phyloP scores from a whole-genome alignment of 192 early-diverging fungal genomes.

The Umbelopsis isabellina region DNA sequence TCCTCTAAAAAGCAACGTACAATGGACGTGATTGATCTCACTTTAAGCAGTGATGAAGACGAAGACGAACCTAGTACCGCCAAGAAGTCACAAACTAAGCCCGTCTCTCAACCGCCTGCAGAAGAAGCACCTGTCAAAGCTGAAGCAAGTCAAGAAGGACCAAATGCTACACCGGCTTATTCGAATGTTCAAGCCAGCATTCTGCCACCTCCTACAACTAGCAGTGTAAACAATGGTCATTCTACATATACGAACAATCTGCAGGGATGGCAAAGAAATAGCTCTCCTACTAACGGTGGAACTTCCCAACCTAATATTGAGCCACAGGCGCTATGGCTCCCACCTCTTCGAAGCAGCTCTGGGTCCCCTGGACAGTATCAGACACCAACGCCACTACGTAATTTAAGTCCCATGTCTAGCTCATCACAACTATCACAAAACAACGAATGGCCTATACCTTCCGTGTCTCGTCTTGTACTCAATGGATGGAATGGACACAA shows the following conservation, averaged over 20 bases:
- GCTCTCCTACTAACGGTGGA: background rate
- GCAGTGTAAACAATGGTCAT: background rate
- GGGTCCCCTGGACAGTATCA: constrained; percentile 7
- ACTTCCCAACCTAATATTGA: background rate
- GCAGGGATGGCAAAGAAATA: background rate
- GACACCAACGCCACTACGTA: constrained; percentile 1
- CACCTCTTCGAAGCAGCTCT: constrained; percentile 13
- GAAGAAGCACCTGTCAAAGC: background rate
- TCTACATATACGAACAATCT: background rate
- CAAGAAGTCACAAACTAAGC: background rate
- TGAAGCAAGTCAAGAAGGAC: background rate
- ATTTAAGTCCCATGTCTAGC: constrained; percentile 6
- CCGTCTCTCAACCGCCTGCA: background rate
- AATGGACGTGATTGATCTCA: constrained; percentile 67
- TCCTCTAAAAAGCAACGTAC: constrained; percentile 46
- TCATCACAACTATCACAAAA: constrained; percentile 3
- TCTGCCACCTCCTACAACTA: background rate
- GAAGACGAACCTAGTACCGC: constrained; percentile 9
- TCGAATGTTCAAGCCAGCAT: background rate
- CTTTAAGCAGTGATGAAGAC: constrained; percentile 54
- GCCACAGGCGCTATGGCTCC: constrained; percentile 4
- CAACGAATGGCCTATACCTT: background rate
- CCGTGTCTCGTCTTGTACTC: background rate
- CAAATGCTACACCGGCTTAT: background rate
- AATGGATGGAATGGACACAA: background rate